Base-by-base conservation (phyloP, 129 eudicot species). In the Cynara cardunculus region DNA sequence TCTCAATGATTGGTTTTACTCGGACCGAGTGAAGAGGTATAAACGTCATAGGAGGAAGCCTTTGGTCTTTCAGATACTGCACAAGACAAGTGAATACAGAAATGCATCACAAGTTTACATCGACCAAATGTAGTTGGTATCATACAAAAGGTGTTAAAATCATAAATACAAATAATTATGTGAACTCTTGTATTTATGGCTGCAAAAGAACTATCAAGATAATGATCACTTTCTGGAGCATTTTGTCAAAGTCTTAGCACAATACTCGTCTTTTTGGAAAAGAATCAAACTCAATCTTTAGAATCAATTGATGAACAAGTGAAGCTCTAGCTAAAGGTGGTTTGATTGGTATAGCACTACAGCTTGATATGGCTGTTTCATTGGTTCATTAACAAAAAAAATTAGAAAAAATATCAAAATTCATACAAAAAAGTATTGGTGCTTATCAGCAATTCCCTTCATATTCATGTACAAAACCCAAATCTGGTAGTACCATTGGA, bases 1-100 rank as follows among this genome's bases (percentile, higher is more conserved):
- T 92, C 92, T 96, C 99, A 74, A 65, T 75, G 34, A 96, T 81
- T 73, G 99, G 98, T 87, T 91, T 96, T 32, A 96, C 94, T 76
- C 99, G 91, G 61, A 96, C 91, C 7, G 99, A 92, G 81, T 87
- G 90, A 84, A 96, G 97, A 75, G 99, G 99, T 83, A 96, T 96
- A 78, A 96, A 96, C 71, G 99, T 96, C 93, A 90, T 88, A 56
- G 99, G 99, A 59, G 99, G 99, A 88, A 96, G 99, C 87, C 97
- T 90, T 80, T 92, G 99, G 81, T 92, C 97, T 86, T 96, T 96
- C 88, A 96, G 41, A 83, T 96, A 96, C 99, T 96, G 90, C 79
- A 83, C 61, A 65, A 26, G 70, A 77, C 75, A 86, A 82, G 59
- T 61, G 73, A 76, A 25, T 41, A 78, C 16, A 37, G 16, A 69